phyloP scores from a whole-genome alignment of 1,284 basidiomycete genomes.

The Sanghuangporus sanghuang region DNA sequence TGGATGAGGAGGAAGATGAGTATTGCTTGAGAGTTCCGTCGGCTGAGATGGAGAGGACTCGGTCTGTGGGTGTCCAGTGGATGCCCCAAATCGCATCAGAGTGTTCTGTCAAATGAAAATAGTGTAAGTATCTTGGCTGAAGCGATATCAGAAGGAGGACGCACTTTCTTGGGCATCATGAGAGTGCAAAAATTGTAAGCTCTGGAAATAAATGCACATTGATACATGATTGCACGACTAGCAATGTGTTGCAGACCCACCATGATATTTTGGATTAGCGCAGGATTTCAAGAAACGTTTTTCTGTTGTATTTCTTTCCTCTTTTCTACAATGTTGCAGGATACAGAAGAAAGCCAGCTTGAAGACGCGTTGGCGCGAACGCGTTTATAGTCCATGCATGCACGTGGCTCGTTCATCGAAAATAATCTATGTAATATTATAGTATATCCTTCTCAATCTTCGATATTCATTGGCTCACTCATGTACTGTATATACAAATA shows the following conservation, averaged over 20 bases:
- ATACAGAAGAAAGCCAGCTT: too few relatives aligned
- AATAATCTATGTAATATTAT: too few relatives aligned
- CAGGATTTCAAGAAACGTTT: too few relatives aligned
- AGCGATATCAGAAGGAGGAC: conserved; percentile 22
- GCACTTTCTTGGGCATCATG: conserved; percentile 71
- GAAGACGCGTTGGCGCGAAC: too few relatives aligned
- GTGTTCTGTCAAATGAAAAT: conserved; percentile 55
- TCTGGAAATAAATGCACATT: conserved; percentile 38
- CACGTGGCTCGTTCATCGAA: too few relatives aligned
- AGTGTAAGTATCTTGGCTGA: conserved; percentile 5
- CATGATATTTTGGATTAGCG: too few relatives aligned
- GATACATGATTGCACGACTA: not conserved
- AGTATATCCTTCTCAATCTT: too few relatives aligned
- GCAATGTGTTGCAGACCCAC: not conserved
- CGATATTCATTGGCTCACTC: too few relatives aligned
- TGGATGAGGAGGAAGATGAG: conserved; percentile 27
- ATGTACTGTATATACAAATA: too few relatives aligned
- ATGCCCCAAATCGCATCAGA: conserved; percentile 78
- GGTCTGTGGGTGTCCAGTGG: conserved; percentile 67
- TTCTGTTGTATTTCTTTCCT: too few relatives aligned
- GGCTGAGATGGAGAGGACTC: conserved; percentile 63
- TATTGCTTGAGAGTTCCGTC: conserved; percentile 73
- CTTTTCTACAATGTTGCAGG: too few relatives aligned
- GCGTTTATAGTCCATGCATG: too few relatives aligned
- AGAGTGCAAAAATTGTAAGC: conserved; percentile 64